phyloP scores from a whole-genome alignment of 306 rosid species.

The Rosa multiflora region DNA sequence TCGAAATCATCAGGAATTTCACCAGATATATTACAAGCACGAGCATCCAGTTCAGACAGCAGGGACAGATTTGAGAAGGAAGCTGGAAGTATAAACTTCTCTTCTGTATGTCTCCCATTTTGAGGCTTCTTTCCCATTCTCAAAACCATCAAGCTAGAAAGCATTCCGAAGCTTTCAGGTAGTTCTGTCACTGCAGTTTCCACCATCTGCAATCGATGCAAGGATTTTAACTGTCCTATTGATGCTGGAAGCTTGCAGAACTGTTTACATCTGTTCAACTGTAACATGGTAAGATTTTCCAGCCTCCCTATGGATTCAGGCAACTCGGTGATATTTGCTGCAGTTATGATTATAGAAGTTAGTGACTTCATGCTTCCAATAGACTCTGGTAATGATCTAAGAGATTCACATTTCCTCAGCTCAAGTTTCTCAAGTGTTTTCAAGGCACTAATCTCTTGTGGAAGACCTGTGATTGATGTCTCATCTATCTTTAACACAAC shows the following conservation, averaged over 20 bases:
- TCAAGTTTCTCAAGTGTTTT: constrained; percentile 48
- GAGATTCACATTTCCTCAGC: constrained; percentile 43
- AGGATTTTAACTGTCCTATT: constrained; percentile 50
- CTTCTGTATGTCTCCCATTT: not conserved
- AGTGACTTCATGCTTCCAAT: constrained; percentile 45
- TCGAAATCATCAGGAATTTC: constrained; percentile 57
- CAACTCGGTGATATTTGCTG: constrained; percentile 43
- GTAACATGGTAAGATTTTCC: constrained; percentile 48
- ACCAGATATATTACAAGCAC: constrained; percentile 51
- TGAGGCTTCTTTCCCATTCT: constrained; percentile 39
- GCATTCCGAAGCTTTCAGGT: constrained; percentile 66
- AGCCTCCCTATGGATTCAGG: constrained; percentile 49
- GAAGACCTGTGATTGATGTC: constrained; percentile 46
- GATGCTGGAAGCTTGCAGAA: constrained; percentile 56
- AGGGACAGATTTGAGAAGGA: constrained; percentile 49
- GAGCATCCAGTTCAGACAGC: constrained; percentile 43
- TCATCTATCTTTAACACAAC: constrained; percentile 45
- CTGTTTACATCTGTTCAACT: constrained; percentile 39
- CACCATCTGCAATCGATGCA: constrained; percentile 44
- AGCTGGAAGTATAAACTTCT: constrained; percentile 32
- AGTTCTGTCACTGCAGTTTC: constrained; percentile 47
- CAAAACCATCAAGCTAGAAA: constrained; percentile 47
- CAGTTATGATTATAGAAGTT: constrained; percentile 31
- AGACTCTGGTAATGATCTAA: constrained; percentile 55
- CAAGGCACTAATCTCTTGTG: constrained; percentile 56